Conservation (phyloP, 2,329 filamentous ascomycete species). For the Pseudocercospora fijiensis region DNA sequence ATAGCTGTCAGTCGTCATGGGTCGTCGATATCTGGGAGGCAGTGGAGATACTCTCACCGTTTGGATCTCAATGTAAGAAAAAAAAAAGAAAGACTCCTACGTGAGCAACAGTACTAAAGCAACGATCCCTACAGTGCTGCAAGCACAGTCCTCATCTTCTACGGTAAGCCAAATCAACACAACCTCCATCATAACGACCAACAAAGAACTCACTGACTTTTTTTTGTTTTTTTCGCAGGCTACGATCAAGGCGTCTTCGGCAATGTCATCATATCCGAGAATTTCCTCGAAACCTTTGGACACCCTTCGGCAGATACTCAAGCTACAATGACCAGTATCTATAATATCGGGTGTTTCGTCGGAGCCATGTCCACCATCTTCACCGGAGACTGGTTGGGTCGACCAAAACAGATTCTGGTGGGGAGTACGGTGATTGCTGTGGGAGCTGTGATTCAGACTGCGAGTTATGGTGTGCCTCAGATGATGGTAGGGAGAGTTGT, state of each 20-base stretch:
- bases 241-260: slow-evolving; percentile 42
- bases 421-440: slow-evolving; percentile 46
- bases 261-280: slow-evolving; percentile 40
- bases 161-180: slow-evolving; percentile 25
- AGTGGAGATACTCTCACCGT: slow-evolving; percentile 53
- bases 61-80: slow-evolving; percentile 49
- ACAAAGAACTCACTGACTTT: no score
- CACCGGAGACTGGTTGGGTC: slow-evolving; percentile 48
- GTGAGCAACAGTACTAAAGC: background rate
- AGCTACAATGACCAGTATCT: slow-evolving; percentile 41
- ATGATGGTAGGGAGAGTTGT: slow-evolving; percentile 50
- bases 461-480: slow-evolving; percentile 41
- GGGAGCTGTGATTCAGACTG: slow-evolving; percentile 47
- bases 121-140: slow-evolving; percentile 38
- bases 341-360: slow-evolving; percentile 46
- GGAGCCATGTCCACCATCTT: slow-evolving; percentile 45
- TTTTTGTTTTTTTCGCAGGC: slow-evolving; percentile 18
- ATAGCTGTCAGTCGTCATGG: slow-evolving; percentile 38
- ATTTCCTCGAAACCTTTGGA: slow-evolving; percentile 41
- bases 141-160: slow-evolving; percentile 53
- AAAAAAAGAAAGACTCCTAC: no score
- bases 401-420: slow-evolving; percentile 43
- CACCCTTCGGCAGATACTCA: slow-evolving; percentile 39
- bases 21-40: slow-evolving; percentile 52
- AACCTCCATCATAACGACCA: no score